Evolutionary conservation across 2,329 filamentous ascomycete species (phyloP), one percentile per base, ranked within the genome.

Genomic region (Penicillium sp.): DNA sequence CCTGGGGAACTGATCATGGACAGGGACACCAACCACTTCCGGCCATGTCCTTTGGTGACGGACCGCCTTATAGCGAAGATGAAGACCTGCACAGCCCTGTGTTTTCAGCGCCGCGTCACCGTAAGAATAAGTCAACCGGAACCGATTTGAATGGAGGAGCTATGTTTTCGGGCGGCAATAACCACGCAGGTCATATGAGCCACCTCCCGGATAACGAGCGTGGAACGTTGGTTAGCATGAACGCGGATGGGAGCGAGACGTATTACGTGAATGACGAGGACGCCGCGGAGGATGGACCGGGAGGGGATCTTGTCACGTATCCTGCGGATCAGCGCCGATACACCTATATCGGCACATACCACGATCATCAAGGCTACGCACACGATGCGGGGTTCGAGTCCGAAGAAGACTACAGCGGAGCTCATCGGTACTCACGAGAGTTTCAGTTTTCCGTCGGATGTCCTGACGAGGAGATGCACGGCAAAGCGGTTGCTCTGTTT

Each of bases 391-490:
- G 70, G 23, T 69, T 74, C 52, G 74, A 79, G 47, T 79, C 78
- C 5, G 80, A 82, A 56, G 79, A 79, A 45, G 77, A 79, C 19
- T 85, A 83, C 62, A 88, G 88, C 2, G 87, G 88, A 64, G 82
- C 81, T 15, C 87, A 86, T 64, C 87, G 93, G 70, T 96, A 93
- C 77, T 96, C 92, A 50, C 88, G 91, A 67, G 92, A 97, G 77
- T 97, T 96, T 75, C 91, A 96, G 70, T 97, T 97, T 76, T 96
- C 92, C 19, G 96, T 97, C 69, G 94, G 92, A 17, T 96, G 92
- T 15, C 93, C 93, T 5, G 95, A 98, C 75, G 94, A 98, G 79
- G 93, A 98, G 76, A 97, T 97, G 87, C 93, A 97, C 73, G 95
- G 95, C 53, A 97, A 96, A 75, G 93, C 93, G 11, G 92, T 99